These are phyloP conservation scores for Drosera spatulata DNA, from an alignment of 179 eudicot genomes.

Conservation along the genomic window DNA sequence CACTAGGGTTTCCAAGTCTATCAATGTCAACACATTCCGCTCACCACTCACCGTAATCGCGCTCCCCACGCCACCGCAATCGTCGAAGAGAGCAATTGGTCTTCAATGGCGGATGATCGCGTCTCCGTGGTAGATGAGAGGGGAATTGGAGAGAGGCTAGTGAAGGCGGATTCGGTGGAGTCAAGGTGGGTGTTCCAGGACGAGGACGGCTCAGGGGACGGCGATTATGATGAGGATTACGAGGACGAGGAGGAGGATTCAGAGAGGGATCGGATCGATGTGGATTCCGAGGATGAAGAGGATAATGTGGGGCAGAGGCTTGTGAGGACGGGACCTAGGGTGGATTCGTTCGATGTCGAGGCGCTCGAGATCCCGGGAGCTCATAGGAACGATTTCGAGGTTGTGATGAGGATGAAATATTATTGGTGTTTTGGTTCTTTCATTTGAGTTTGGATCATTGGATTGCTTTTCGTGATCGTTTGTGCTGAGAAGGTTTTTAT, in stretches of 20 bases:
- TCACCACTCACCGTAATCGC: too few species aligned
- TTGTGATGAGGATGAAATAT: conserved; percentile 1
- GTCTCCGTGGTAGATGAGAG: conserved; percentile 29
- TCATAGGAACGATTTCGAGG: conserved; percentile 63
- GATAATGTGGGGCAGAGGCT: conserved; percentile 35
- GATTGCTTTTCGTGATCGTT: too few species aligned
- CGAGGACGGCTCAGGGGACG: conserved; percentile 32
- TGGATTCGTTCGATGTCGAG: conserved; percentile 90
- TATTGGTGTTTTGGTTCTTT: too few species aligned
- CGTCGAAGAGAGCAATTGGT: not conserved
- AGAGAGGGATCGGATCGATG: conserved; percentile 12
- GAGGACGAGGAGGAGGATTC: conserved; percentile 26
- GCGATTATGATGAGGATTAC: not conserved
- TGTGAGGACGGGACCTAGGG: conserved; percentile 79
- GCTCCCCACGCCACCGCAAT: too few species aligned
- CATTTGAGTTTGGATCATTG: too few species aligned
- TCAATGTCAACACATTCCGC: too few species aligned
- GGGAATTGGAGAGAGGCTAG: conserved; percentile 35
- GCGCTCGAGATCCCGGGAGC: conserved; percentile 88
- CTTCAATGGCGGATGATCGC: not conserved
- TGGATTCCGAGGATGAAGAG: conserved; percentile 68
- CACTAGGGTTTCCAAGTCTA: too few species aligned
- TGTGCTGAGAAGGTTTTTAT: too few species aligned
- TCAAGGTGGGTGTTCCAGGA: conserved; percentile 80
- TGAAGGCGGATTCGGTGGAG: conserved; percentile 65